phyloP scores from a whole-genome alignment of 805 yeast species.

The Candida ulmi region DNA sequence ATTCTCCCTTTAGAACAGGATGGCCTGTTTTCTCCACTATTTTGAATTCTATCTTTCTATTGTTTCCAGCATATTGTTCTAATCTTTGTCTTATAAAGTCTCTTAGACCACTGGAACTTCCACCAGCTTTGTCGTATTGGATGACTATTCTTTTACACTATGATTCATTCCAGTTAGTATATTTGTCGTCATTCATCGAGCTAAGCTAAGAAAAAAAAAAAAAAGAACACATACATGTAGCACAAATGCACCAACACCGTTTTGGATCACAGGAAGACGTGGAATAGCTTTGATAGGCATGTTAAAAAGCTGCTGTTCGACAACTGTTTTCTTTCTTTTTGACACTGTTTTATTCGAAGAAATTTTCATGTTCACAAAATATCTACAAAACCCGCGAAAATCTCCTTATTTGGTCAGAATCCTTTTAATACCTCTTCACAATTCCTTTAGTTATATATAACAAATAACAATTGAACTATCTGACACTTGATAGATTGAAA shows the following conservation, averaged over 20 bases:
- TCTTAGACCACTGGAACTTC: slow-evolving; percentile 81
- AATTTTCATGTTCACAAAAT: too few relatives aligned
- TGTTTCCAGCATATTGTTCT: slow-evolving; percentile 46
- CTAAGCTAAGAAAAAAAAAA: too few relatives aligned
- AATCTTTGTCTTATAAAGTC: slow-evolving; percentile 54
- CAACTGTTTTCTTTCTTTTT: too few relatives aligned
- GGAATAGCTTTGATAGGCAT: slow-evolving; percentile 59
- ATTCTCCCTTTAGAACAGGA: slow-evolving; percentile 65
- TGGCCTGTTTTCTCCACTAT: slow-evolving; percentile 73
- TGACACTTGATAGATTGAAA: too few relatives aligned
- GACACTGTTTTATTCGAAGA: too few relatives aligned
- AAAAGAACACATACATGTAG: slow-evolving; percentile 35
- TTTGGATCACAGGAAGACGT: slow-evolving; percentile 56
- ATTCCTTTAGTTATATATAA: too few relatives aligned
- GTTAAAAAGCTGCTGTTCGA: neutral
- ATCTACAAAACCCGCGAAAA: too few relatives aligned
- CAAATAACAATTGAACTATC: too few relatives aligned
- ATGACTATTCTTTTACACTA: slow-evolving; percentile 66
- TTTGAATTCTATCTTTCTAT: slow-evolving; percentile 69
- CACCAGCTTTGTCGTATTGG: slow-evolving; percentile 93
- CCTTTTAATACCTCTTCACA: too few relatives aligned
- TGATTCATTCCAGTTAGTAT: too few relatives aligned
- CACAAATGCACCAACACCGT: slow-evolving; percentile 72
- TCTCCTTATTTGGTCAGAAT: too few relatives aligned
- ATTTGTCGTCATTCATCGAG: too few relatives aligned